phyloP scores from a whole-genome alignment of 805 yeast genomes.

The Pichia paraexigua region DNA sequence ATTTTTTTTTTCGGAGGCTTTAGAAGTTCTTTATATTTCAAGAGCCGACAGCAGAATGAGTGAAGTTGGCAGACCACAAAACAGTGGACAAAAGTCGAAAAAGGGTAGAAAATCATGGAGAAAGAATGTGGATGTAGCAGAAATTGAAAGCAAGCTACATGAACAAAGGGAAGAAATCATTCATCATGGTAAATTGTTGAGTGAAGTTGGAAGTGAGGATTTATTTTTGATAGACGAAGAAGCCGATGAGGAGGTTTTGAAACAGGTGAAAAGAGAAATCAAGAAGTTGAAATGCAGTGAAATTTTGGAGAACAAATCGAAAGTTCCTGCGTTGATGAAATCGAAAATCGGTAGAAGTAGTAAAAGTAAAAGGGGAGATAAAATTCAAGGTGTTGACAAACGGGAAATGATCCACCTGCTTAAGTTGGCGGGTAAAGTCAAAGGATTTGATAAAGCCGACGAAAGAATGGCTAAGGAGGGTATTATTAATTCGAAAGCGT shows the following conservation, averaged over 20 bases:
- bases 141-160: conserved; percentile 64
- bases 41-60: too few relatives aligned
- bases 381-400: conserved; percentile 53
- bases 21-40: too few relatives aligned
- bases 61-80: conserved; percentile 40
- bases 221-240: conserved; percentile 62
- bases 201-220: conserved; percentile 36
- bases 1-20: too few relatives aligned
- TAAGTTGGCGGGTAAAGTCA: conserved; percentile 68
- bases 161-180: conserved; percentile 55
- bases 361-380: conserved; percentile 13
- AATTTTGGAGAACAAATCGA: conserved; percentile 70
- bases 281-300: conserved; percentile 37
- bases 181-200: conserved; percentile 36
- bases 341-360: conserved; percentile 32
- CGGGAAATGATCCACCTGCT: conserved; percentile 58
- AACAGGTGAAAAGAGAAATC: conserved; percentile 32
- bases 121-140: conserved; percentile 81
- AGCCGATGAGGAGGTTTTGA: conserved; percentile 41
- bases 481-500: conserved; percentile 37
- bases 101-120: conserved; percentile 93
- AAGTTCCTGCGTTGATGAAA: conserved; percentile 55
- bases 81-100: conserved; percentile 69
- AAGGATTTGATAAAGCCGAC: conserved; percentile 43
- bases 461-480: conserved; percentile 62